These are phyloP conservation scores for Allodekkera sacchari DNA, from an alignment of 805 yeast genomes.

Conservation along the genomic window DNA sequence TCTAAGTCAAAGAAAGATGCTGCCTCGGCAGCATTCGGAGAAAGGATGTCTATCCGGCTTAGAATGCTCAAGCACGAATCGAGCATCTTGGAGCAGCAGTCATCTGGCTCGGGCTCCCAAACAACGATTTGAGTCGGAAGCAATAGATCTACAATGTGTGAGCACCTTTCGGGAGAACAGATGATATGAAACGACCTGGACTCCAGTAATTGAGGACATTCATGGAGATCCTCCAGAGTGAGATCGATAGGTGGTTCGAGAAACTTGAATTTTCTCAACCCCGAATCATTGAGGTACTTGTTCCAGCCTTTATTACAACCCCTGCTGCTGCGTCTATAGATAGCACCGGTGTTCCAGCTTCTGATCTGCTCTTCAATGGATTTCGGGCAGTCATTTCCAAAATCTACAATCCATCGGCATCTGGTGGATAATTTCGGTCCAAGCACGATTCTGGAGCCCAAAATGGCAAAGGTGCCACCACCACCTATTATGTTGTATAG, in stretches of 20 bases:
- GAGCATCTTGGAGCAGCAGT: conserved; percentile 48
- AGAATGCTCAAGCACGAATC: conserved; percentile 30
- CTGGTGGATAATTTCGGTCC: conserved; percentile 25
- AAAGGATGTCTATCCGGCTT: conserved; percentile 45
- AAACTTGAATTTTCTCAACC: conserved; percentile 53
- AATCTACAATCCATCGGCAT: conserved; percentile 68
- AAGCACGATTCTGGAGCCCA: conserved; percentile 60
- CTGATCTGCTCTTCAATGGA: conserved; percentile 35
- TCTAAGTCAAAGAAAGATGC: conserved; percentile 48
- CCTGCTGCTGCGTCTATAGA: conserved; percentile 45
- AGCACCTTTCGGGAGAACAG: conserved; percentile 60
- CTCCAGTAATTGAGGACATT: conserved; percentile 27
- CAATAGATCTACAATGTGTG: conserved; percentile 34
- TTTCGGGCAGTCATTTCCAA: conserved; percentile 70
- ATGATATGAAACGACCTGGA: conserved; percentile 58
- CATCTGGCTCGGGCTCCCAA: conserved; percentile 86
- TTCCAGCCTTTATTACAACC: conserved; percentile 80
- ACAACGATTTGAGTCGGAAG: conserved; percentile 29
- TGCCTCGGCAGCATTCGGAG: conserved; percentile 85
- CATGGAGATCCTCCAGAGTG: conserved; percentile 43
- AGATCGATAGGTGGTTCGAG: conserved; percentile 54
- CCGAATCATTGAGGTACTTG: conserved; percentile 56
- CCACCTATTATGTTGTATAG: conserved; percentile 69
- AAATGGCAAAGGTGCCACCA: conserved; percentile 74
- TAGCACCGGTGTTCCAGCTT: conserved; percentile 54